Evolutionary conservation across 2,329 filamentous ascomycete species (phyloP), one percentile per base, ranked within the genome.

Genomic region (Aureobasidium sp.): DNA sequence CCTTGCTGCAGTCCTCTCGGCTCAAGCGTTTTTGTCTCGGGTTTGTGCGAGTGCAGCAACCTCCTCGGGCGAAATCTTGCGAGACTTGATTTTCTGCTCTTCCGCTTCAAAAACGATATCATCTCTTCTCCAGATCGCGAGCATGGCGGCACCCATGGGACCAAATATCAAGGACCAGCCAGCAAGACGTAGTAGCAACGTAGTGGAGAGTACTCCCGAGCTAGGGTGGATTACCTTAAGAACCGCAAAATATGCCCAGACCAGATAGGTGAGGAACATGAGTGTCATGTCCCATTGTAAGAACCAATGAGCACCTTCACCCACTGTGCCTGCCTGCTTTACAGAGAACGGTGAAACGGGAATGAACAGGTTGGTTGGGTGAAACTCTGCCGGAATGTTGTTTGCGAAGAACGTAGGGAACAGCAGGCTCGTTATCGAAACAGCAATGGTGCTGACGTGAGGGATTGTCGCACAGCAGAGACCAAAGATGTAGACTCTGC

Each of bases 271-370:
- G 33, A 31, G 31, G 17, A 53, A 61, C 40, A 53, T 61, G 31
- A 61, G 29, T 31, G 44, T 39, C 49, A 54, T 53, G 33, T 61
- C 60, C 60, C 60, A 61, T 31, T 61, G 60, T 17, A 61, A 50
- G n/a, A 61, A 61, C 49, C 60, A 61, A 29, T 61, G 60, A 8
- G 60, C 60, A n/a, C 60, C 60, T 33, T 44, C n/a, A 2, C 50
- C 60, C 5, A 61, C 40, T 17, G 49, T 27, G 11, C n/a, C 35
- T 12, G 50, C 60, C 31, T 54, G 31, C 6, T 19, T 24, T 5
- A 39, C 60, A 17, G 49, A 61, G 22, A 53, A 48, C 5, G 60
- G 60, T 6, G 42, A 54, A 19, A 49, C 29, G 1, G 60, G 50
- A 29, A 61, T 19, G 33, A 61, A 61, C 6, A 61, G 19, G 17